Evolutionary conservation across 768 basidiomycete species (phyloP), one percentile per base, ranked within the genome.

Genomic region (Chiua virens): DNA sequence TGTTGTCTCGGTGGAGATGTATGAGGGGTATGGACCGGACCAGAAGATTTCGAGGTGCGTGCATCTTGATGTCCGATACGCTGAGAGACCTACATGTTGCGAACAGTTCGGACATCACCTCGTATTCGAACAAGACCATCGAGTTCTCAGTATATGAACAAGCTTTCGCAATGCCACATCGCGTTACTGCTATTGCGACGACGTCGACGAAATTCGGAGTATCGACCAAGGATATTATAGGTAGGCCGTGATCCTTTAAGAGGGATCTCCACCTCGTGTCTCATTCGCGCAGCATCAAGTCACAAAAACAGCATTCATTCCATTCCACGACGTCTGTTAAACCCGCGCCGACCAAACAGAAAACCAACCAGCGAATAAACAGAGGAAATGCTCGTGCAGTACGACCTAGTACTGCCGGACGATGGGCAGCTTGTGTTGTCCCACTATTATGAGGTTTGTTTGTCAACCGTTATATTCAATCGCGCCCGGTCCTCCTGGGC

Each of bases 171-270:
- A 79, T 88, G 55, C 85, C 89, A 1, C 72, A 80, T 49, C 85
- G 75, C 3, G 75, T 96, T 28, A 83, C 80, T 7, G 81, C 89
- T 5, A 65, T 98, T 20, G 69, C 84, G 0, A 77, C 85, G 8
- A 96, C 96, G 1, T 79, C 78, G 17, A 97, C 95, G 0, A 91
- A 88, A 68, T 92, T 86, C 55, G 95, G 96, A 1, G 91, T 98
- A 54, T 81, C 91, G 0, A 79, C 79, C 45, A 93, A 90, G 64
- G 91, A 97, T 61, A 71, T 98, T 23, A 84, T 98, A 43, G 80
- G 95, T 94, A 53, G 18, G 82, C 75, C n/a, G 17, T 6, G 4
- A 27, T 37, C 6, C 13, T 32, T 52, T 22, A 15, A 34, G 42
- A 0, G 9, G 20, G 10, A 45, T 32, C n/a, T 45, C 45, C 32